Evolutionary conservation across 805 yeast genomes (phyloP), one percentile per base, ranked within the genome.

Genomic region (Blastobotrys muscicola): DNA sequence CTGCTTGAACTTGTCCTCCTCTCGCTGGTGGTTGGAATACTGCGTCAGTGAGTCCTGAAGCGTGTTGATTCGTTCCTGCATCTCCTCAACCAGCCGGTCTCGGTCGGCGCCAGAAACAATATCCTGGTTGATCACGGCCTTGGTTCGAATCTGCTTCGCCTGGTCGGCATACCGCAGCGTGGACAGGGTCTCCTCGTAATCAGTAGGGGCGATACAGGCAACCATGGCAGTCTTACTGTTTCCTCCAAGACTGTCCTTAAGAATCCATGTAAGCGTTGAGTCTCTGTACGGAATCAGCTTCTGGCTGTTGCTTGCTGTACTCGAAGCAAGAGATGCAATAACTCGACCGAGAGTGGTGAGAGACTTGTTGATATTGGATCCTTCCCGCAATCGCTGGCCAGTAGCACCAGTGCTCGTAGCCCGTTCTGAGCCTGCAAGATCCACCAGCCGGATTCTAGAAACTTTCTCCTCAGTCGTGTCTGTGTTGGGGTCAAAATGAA

Each of bases 171-270:
- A 85, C 48, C 87, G 67, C 45, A 85, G 63, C 0, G 94, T 85
- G 34, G 84, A 81, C 51, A 78, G 59, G 0, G 86, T 78, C 54
- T 85, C 94, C 14, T 83, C 89, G 58, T 76, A 80, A 53, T 82
- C 90, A 12, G 76, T 69, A 0, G 94, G 94, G 0, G 94, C 78
- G 0, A 86, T 69, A 58, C 94, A 85, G 14, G 92, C 92, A n/a
- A 86, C 73, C 82, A 86, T 77, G 1, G 81, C 80, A 0, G 94
- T 87, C 55, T 82, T 83, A n/a, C 92, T 80, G 55, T 83, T 82
- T 1, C 95, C 95, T 1, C 92, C 86, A 32, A 85, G 64, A 46
- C 76, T 78, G 51, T 83, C 90, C 54, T 79, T 80, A 49, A 85
- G 65, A 2, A 85, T 64, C 76, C 89, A 81, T 0, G 94, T 85